Conservation (phyloP, 208 protist species). For the Wallacemonas collosoma region DNA sequence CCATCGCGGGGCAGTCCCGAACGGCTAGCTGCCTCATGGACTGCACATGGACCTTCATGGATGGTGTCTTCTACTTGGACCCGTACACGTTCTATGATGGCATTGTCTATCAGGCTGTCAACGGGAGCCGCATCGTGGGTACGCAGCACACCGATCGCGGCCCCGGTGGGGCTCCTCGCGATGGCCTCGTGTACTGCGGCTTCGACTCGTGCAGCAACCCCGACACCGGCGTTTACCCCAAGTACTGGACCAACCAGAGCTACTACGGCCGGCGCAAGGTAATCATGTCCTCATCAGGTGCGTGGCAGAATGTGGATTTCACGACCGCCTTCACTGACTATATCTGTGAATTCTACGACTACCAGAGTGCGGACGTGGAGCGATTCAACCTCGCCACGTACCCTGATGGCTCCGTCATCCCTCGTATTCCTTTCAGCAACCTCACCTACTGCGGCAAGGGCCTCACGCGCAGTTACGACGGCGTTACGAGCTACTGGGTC, state of each 20-base stretch:
- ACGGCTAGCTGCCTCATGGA: slow-evolving; percentile 40
- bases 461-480: slow-evolving; percentile 26
- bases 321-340: slow-evolving; percentile 47
- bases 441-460: slow-evolving; percentile 35
- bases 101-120: slow-evolving; percentile 29
- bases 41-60: slow-evolving; percentile 61
- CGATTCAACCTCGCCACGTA: slow-evolving; percentile 50
- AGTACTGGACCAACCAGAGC: slow-evolving; percentile 44
- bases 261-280: slow-evolving; percentile 50
- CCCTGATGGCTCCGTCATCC: slow-evolving; percentile 48
- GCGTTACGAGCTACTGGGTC: slow-evolving; percentile 28
- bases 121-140: slow-evolving; percentile 21
- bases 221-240: slow-evolving; percentile 18
- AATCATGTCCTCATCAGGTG: slow-evolving; percentile 33
- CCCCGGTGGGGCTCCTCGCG: background rate
- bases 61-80: slow-evolving; percentile 53
- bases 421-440: slow-evolving; percentile 4
- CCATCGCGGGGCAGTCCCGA: slow-evolving; percentile 50
- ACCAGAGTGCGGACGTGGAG: slow-evolving; percentile 35
- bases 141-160: slow-evolving; percentile 17
- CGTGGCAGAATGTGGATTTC: slow-evolving; percentile 51
- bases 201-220: slow-evolving; percentile 40
- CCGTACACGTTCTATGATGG: slow-evolving; percentile 57
- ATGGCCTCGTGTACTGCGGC: slow-evolving; percentile 17
- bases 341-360: slow-evolving; percentile 70